Evolutionary conservation across 2,329 filamentous ascomycete species (phyloP), one percentile per base, ranked within the genome.

Genomic region (Delphinella strobiligena): DNA sequence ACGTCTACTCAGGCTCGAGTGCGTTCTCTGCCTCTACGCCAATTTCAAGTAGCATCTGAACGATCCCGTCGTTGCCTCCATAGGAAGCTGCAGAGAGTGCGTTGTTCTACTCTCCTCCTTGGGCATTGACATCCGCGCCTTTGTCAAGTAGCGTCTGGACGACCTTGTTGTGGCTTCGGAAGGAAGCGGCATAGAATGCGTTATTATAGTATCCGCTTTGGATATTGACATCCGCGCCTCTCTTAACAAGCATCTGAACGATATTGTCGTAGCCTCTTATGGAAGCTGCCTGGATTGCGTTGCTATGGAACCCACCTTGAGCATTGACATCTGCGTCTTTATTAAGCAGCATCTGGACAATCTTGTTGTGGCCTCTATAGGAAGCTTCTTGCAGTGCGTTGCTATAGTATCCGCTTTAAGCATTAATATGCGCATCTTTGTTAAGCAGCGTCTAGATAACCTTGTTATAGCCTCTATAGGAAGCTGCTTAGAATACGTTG

Each of bases 41-140:
- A 5, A 31, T 27, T n/a, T 45, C 37, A 3, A 50, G 41, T 24
- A 52, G 47, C 36, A 48, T 15, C 30, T 38, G 19, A 7, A 46
- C 42, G 11, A 45, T 35, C 22, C 35, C 38, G 5, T 15, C 17
- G 19, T 40, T 18, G 18, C 38, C 34, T 27, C 27, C 15, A 5
- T 2, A 19, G 15, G 40, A 37, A 31, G 50, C 49, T n/a, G 42
- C 46, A 8, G 47, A 36, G 2, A 52, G 42, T 24, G 48, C 47
- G 15, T 19, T 47, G 22, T 42, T 42, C 10, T 38, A 32, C 2
- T 8, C 11, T 39, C 42, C 45, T 16, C 33, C 41, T 22, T 37
- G 29, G 5, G 37, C 40, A 42, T 56, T 51, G 37, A 53, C 44
- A 33, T 55, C 46, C 8, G 51, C 49, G 10, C 45, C 45, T 24